A percentile compares a stretch with the other conserved stretches of the same genome.
Conservation (phyloP, 2,329 filamentous ascomycete genomes). For the Pseudogymnoascus sp. region DNA sequence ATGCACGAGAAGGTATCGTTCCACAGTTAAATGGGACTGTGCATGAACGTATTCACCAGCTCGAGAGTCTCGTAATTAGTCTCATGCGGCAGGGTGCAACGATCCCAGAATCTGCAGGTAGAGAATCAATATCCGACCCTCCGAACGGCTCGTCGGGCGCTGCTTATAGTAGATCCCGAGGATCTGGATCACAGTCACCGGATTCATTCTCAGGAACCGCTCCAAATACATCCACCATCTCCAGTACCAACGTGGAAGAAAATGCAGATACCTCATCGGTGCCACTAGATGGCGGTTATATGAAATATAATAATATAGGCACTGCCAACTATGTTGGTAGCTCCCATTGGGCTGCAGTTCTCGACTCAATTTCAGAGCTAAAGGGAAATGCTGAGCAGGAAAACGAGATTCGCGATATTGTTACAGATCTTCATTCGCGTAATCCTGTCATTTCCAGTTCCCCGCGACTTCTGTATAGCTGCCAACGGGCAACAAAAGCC, state of each 20-base stretch:
- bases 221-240: slow-evolving; percentile 20
- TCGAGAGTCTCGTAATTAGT: slow-evolving; percentile 24
- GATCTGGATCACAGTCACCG: slow-evolving; percentile 17
- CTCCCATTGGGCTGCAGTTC: slow-evolving; percentile 28
- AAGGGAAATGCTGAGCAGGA: slow-evolving; percentile 14
- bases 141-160: slow-evolving; percentile 3
- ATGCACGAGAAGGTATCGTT: slow-evolving; percentile 21
- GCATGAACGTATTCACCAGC: slow-evolving; percentile 23
- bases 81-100: slow-evolving; percentile 15
- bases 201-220: neutral
- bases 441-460: slow-evolving; percentile 19
- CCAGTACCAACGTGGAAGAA: neutral
- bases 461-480: slow-evolving; percentile 24
- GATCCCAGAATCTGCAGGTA: slow-evolving; percentile 11
- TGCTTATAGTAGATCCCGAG: slow-evolving; percentile 13
- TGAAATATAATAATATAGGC: slow-evolving; percentile 24
- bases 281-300: slow-evolving; percentile 22
- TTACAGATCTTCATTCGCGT: slow-evolving; percentile 19
- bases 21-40: slow-evolving; percentile 26
- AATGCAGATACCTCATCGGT: neutral
- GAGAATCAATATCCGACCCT: slow-evolving; percentile 19
- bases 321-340: slow-evolving; percentile 27
- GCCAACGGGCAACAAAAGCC: slow-evolving; percentile 23
- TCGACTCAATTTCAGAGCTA: slow-evolving; percentile 25
- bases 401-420: neutral